A percentile compares a stretch with the other conserved stretches of the same genome.
phyloP scores from a whole-genome alignment of 371 early-diverging fungal species.

The Syncephalastrum contaminatum region DNA sequence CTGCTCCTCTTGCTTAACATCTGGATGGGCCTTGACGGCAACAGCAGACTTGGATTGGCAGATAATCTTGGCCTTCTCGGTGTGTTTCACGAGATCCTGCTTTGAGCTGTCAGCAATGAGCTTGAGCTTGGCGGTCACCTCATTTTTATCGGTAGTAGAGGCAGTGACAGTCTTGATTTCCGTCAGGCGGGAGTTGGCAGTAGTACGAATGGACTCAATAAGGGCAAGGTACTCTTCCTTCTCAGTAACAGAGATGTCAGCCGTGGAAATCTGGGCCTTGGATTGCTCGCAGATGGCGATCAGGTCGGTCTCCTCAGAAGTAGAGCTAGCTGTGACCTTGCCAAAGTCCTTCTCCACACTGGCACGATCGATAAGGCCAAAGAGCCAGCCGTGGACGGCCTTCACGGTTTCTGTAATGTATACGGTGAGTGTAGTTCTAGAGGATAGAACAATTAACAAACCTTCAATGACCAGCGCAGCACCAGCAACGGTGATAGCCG shows the following conservation, averaged over 20 bases:
- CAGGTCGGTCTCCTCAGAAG: slow-evolving; percentile 23
- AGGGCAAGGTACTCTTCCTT: slow-evolving; percentile 2
- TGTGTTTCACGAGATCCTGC: neutral
- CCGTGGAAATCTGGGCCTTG: slow-evolving; percentile 2
- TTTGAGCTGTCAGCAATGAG: slow-evolving; percentile 3
- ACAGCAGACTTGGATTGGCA: slow-evolving; percentile 14
- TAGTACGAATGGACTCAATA: slow-evolving; percentile 3
- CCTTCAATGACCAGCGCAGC: neutral
- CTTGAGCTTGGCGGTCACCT: slow-evolving; percentile 4
- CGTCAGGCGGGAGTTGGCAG: slow-evolving; percentile 1
- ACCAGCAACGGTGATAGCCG: neutral
- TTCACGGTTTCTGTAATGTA: slow-evolving; percentile 3
- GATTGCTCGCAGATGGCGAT: slow-evolving; percentile 3
- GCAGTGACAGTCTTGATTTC: slow-evolving; percentile 3
- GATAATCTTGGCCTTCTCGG: no score
- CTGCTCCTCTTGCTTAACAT: neutral
- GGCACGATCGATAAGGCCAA: slow-evolving; percentile 7
- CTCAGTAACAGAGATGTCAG: neutral
- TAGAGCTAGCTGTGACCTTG: slow-evolving; percentile 25
- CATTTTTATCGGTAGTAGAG: neutral
- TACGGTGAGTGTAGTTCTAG: neutral
- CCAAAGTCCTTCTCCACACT: slow-evolving; percentile 7
- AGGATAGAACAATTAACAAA: neutral
- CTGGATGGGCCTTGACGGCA: slow-evolving; percentile 17
- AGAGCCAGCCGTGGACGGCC: slow-evolving; percentile 6